Percentiles rank a stretch among this genome's conserved stretches.
phyloP scores from a whole-genome alignment of 2,329 filamentous ascomycete species.

The Gyromitra esculenta region DNA sequence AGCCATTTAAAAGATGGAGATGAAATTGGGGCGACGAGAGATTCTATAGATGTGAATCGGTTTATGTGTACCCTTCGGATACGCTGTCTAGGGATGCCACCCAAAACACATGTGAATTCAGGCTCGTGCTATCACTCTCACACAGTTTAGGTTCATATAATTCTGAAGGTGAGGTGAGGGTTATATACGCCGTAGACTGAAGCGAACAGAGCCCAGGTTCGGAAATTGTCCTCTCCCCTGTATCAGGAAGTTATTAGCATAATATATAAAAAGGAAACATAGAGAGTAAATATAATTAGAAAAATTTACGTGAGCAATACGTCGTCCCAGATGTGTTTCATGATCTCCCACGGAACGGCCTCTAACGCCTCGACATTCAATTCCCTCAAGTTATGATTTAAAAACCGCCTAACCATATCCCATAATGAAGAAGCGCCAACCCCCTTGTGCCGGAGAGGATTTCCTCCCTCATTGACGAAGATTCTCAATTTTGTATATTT shows the following conservation, averaged over 20 bases:
- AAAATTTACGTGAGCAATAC: slow-evolving; percentile 40
- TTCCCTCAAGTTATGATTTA: slow-evolving; percentile 44
- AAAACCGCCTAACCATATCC: slow-evolving; percentile 34
- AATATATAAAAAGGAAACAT: background rate
- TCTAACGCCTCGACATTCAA: slow-evolving; percentile 46
- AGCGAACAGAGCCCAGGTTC: slow-evolving; percentile 46
- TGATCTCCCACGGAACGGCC: slow-evolving; percentile 49
- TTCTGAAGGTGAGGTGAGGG: background rate
- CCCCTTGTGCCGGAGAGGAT: slow-evolving; percentile 25
- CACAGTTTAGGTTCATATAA: slow-evolving; percentile 8
- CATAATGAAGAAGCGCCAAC: slow-evolving; percentile 32
- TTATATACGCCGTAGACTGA: slow-evolving; percentile 47
- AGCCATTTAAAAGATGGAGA: slow-evolving; percentile 42
- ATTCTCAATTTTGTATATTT: slow-evolving; percentile 20
- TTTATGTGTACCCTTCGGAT: slow-evolving; percentile 8
- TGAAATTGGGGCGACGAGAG: slow-evolving; percentile 38
- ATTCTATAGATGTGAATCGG: slow-evolving; percentile 28
- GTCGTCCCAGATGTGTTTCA: slow-evolving; percentile 46
- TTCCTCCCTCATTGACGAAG: slow-evolving; percentile 10
- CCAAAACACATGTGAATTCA: slow-evolving; percentile 28
- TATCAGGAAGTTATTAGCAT: slow-evolving; percentile 5
- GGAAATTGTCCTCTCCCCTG: slow-evolving; percentile 47
- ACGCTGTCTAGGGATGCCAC: slow-evolving; percentile 4
- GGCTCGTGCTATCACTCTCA: slow-evolving; percentile 35
- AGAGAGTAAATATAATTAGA: background rate